Evolutionary conservation across 306 rosid genomes (phyloP).

Genomic region (Citrullus colocynthis): DNA sequence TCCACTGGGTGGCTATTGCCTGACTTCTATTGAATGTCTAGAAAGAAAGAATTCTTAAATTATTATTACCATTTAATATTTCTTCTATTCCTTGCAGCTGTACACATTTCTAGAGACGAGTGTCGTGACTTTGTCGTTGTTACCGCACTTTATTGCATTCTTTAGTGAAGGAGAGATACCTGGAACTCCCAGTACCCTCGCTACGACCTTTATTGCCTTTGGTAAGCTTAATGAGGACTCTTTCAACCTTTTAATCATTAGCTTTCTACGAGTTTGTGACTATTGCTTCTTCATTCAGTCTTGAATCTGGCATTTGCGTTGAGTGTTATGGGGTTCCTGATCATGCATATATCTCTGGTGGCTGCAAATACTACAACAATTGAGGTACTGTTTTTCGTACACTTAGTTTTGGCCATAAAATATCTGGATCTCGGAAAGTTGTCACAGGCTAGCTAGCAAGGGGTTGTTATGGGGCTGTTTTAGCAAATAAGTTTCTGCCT

Average conservation of each 20-base stretch:
- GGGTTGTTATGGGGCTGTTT: background rate
- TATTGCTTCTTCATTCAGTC: constrained; percentile 33
- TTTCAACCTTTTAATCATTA: constrained; percentile 2
- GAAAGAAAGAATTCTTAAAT: background rate
- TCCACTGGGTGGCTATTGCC: background rate
- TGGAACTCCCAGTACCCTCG: constrained; percentile 91
- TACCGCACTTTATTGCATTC: constrained; percentile 83
- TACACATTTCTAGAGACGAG: constrained; percentile 94
- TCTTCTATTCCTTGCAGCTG: constrained; percentile 48
- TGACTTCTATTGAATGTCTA: background rate
- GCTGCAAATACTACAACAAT: constrained; percentile 85
- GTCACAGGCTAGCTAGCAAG: background rate
- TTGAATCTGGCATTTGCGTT: constrained; percentile 88
- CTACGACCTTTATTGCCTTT: constrained; percentile 94
- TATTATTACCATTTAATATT: constrained; percentile 7
- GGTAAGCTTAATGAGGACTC: constrained; percentile 31
- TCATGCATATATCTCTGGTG: constrained; percentile 90
- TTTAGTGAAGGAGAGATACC: constrained; percentile 94
- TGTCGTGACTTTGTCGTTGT: constrained; percentile 70
- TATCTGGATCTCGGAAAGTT: background rate
- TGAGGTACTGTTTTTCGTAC: constrained; percentile 41
- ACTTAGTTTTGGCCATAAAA: background rate
- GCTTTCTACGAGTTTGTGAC: constrained; percentile 15
- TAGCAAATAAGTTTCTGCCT: background rate
- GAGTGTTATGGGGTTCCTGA: constrained; percentile 89